A percentile compares a stretch with the other conserved stretches of the same genome.
Evolutionary conservation across 2,329 filamentous ascomycete genomes (phyloP).

Genomic region (Gremmenia infestans): DNA sequence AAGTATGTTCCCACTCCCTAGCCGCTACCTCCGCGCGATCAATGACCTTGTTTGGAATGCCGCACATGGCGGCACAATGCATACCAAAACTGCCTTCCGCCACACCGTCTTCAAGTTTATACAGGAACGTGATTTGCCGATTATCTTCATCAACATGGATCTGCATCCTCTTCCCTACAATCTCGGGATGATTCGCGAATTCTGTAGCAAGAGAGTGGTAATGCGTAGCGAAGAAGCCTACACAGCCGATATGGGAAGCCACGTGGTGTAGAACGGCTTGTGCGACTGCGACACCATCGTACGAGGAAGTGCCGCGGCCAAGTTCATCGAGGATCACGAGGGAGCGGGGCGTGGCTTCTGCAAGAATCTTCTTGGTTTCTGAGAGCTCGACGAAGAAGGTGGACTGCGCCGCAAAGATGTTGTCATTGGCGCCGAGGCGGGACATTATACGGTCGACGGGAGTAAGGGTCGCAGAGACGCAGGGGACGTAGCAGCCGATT

Average conservation of each 20-base stretch:
- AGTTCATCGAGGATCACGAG: conserved; percentile 96
- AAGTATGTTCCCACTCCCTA: conserved; percentile 91
- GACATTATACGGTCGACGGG: conserved; percentile 98
- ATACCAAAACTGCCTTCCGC: conserved; percentile 97
- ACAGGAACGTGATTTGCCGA: conserved; percentile 90
- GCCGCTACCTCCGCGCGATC: conserved; percentile 84
- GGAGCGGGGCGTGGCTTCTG: conserved; percentile 87
- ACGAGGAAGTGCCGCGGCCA: conserved; percentile 88
- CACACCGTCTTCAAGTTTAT: conserved; percentile 88
- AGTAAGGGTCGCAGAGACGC: conserved; percentile 74
- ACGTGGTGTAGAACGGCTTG: conserved; percentile 97
- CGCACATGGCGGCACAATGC: conserved; percentile 98
- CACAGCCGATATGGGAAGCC: conserved; percentile 84
- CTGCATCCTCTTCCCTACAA: conserved; percentile 82
- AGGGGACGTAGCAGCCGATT: conserved; percentile 88
- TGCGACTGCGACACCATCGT: conserved; percentile 93
- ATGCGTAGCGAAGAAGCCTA: conserved; percentile 97
- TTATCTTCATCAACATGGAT: conserved; percentile 86
- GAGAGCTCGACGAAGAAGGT: conserved; percentile 98
- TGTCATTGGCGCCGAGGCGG: conserved; percentile 93
- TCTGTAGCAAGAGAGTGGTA: conserved; percentile 93
- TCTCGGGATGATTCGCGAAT: conserved; percentile 84
- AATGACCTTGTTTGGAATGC: conserved; percentile 78
- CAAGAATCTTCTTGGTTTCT: conserved; percentile 96
- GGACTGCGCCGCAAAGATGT: conserved; percentile 95